These are phyloP conservation scores for Cymbidium sinense DNA, from an alignment of 106 monocot species.

Conservation along the genomic window DNA sequence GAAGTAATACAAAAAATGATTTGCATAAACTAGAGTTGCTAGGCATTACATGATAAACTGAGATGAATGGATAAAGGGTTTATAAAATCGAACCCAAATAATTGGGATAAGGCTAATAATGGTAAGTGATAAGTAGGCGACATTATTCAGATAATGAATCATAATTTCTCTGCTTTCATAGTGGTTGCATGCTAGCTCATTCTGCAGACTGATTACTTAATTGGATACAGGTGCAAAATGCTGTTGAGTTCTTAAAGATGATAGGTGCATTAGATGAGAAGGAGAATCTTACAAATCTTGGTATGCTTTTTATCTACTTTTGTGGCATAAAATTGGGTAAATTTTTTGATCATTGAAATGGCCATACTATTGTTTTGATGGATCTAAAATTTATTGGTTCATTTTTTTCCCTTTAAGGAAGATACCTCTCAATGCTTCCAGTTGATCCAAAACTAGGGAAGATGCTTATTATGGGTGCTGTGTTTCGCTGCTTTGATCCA, in stretches of 20 bases:
- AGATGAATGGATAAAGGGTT: background rate
- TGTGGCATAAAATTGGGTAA: background rate
- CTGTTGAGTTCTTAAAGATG: conserved; percentile 86
- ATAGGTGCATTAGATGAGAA: conserved; percentile 89
- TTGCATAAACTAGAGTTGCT: no score
- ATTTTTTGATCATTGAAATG: background rate
- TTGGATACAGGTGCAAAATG: conserved; percentile 82
- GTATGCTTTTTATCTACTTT: conserved; percentile 25
- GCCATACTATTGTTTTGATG: background rate
- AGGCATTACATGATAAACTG: background rate
- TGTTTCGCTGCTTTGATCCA: conserved; percentile 88
- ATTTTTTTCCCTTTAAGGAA: conserved; percentile 34
- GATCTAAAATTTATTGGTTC: background rate
- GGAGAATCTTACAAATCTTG: conserved; percentile 93
- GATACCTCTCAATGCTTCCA: conserved; percentile 94
- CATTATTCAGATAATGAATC: background rate
- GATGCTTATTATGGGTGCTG: conserved; percentile 97
- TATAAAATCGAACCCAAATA: background rate
- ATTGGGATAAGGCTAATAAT: conserved; percentile 5
- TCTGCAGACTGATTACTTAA: background rate
- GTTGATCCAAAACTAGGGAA: conserved; percentile 99
- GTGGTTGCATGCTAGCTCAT: background rate
- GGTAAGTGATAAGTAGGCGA: background rate
- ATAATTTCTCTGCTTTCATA: background rate
- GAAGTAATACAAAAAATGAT: background rate